These are phyloP conservation scores for Tulasnella sp. DNA, from an alignment of 768 basidiomycete genomes.

Conservation along the genomic window DNA sequence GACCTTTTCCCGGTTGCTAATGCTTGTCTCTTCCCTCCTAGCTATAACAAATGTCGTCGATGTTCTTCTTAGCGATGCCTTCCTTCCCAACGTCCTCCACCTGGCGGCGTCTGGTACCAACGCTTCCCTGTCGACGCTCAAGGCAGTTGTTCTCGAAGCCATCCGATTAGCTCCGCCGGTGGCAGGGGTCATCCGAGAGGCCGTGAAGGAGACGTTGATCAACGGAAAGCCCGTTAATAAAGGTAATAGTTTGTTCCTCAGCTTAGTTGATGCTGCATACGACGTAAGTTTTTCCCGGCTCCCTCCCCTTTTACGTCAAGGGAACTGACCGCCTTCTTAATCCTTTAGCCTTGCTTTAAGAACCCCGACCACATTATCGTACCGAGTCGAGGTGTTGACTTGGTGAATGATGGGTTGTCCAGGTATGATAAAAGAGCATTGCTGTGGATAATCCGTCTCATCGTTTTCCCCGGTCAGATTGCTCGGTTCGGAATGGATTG, in stretches of 20 bases:
- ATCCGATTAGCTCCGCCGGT: not conserved
- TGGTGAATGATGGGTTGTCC: not conserved
- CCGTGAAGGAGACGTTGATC: not conserved
- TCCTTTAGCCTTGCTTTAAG: not conserved
- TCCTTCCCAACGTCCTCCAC: not conserved
- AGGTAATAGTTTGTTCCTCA: not conserved
- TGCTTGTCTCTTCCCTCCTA: not conserved
- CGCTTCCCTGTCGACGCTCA: not conserved
- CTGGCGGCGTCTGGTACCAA: not conserved
- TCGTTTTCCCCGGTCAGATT: not conserved
- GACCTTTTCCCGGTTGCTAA: not conserved
- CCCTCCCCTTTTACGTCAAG: not conserved
- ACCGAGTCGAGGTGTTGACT: not conserved
- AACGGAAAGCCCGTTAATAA: not conserved
- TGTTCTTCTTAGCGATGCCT: not conserved
- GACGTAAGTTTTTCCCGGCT: not conserved
- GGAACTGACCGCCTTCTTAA: not conserved
- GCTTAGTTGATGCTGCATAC: not conserved
- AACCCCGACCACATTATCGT: not conserved
- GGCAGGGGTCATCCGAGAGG: not conserved
- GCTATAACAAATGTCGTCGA: constrained; percentile 8
- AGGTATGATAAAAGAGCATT: not conserved
- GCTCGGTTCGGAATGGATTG: not conserved
- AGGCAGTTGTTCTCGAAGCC: not conserved
- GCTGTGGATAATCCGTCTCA: not conserved